Conservation (phyloP, 1,284 basidiomycete genomes). For the Trichosporon sp. region DNA sequence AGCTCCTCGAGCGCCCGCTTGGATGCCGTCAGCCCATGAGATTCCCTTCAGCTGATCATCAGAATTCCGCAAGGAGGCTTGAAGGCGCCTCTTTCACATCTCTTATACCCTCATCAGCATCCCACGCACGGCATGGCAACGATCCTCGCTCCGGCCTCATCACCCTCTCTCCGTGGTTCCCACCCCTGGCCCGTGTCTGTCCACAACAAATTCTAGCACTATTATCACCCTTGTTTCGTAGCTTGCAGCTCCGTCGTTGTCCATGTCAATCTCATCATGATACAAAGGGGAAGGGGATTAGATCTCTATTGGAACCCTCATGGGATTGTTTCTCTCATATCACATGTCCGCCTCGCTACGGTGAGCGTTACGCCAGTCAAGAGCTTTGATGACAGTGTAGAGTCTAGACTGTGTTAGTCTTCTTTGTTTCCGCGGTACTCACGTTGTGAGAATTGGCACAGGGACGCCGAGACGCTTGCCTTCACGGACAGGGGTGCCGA, state of each 20-base stretch:
- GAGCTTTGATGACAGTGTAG: conserved; percentile 43
- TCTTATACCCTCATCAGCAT: neutral
- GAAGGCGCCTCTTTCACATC: conserved; percentile 9
- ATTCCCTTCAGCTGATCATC: conserved; percentile 12
- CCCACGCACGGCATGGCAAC: conserved; percentile 1
- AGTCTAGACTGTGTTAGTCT: conserved; percentile 22
- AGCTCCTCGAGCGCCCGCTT: neutral
- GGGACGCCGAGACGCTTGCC: conserved; percentile 45
- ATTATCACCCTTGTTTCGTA: conserved; percentile 1
- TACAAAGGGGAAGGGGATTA: neutral
- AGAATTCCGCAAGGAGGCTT: conserved; percentile 44
- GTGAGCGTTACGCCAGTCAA: conserved; percentile 42
- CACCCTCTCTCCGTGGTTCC: neutral
- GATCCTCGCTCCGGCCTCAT: neutral
- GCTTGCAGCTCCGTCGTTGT: neutral
- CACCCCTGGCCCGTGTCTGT: neutral
- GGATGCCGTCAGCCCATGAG: neutral
- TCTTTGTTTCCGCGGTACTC: conserved; percentile 15
- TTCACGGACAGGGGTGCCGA: conserved; percentile 46
- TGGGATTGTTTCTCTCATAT: neutral
- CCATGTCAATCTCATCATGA: neutral
- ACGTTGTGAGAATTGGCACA: conserved; percentile 44
- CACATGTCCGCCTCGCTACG: conserved; percentile 22
- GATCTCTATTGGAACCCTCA: too few species aligned
- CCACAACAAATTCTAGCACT: neutral